Base-by-base conservation (phyloP, 805 yeast genomes). In the Candida sakaeoensis region DNA sequence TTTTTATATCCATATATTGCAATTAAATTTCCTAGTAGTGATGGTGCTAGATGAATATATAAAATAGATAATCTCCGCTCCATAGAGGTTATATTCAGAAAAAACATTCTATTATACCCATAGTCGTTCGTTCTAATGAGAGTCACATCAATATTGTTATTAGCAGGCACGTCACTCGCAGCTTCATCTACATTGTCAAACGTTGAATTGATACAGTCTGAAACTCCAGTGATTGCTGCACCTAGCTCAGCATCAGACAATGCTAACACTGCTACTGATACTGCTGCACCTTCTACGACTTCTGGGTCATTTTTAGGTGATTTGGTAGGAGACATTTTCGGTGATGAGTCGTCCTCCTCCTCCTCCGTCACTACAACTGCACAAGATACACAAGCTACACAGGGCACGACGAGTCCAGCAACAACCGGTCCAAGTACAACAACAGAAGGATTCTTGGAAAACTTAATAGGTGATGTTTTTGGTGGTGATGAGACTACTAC, bases 261-360 rank as follows among this genome's bases (percentile, higher is more conserved):
- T n/a, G n/a, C n/a, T n/a, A n/a, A n/a, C 12, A 19, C 38, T 14
- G 5, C 32, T 12, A 19, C 33, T 29, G 32, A 31, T 12, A 36
- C 43, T 14, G 37, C 37, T 13, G 42, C 45, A 31, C 43, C 43
- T 37, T 43, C 44, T 39, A 44, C 33, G 15, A 46, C 37, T 13
- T 27, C 26, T 15, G 44, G 41, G 10, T 47, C 52, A 26, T 28
- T 44, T 17, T 23, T 35, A 13, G 36, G 15, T 21, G 27, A 14
- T 21, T 21, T 32, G 14, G 5, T 21, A 22, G 36, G 18, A n/a
- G 36, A 13, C 12, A 9, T 8, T 18, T 30, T 30, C n/a, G 33
- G 35, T 32, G 23, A 16, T 18, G n/a, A 18, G 6, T 34, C 30
- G 6, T 22, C 17, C 9, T 6, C 37, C n/a, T n/a, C n/a, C n/a